Evolutionary conservation across 345 rosid species (phyloP), one percentile per base, ranked within the genome.

Genomic region (Clausena lansium): DNA sequence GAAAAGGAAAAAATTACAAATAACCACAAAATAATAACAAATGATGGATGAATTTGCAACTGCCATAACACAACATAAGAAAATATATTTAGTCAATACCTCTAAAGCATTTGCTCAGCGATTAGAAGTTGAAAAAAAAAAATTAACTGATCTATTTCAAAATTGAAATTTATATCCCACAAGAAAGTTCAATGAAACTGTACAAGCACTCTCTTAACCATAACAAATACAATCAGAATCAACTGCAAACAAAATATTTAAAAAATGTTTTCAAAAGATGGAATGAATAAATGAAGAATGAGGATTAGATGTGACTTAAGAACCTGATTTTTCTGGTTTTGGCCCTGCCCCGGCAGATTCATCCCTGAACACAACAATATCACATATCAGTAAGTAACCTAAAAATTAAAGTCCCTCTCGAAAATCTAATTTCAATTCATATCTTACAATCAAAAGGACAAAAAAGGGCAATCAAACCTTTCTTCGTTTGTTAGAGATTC

Each of bases 271-370:
- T 33, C 39, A 2, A 68, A 35, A n/a, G 57, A 41, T 11, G 11
- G 50, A 65, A 54, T 32, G 20, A 19, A 36, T 8, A 22, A 3
- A 15, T 24, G 6, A 69, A 60, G 38, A 41, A 60, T 38, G 7
- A 6, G 30, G 11, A 66, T 47, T 13, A n/a, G 1, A 71, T 61
- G 35, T 32, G 69, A 20, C 54, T 20, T 59, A 38, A 19, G 60
- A 80, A 87, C 87, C 91, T 86, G 82, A 5, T 65, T 81, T 83
- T 65, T 82, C 85, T 10, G 77, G 63, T 50, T 84, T 82, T n/a
- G 77, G 14, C 62, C 72, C 88, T 72, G 72, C 76, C 58, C 82
- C 65, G 11, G 15, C 41, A 27, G 80, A 76, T 54, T 76, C 79
- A 63, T 84, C 81, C 83, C 95, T 91, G 84, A 69, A 82, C 7